These are phyloP conservation scores for Rosellinia necatrix DNA, from an alignment of 2,329 filamentous ascomycete genomes.

Conservation along the genomic window DNA sequence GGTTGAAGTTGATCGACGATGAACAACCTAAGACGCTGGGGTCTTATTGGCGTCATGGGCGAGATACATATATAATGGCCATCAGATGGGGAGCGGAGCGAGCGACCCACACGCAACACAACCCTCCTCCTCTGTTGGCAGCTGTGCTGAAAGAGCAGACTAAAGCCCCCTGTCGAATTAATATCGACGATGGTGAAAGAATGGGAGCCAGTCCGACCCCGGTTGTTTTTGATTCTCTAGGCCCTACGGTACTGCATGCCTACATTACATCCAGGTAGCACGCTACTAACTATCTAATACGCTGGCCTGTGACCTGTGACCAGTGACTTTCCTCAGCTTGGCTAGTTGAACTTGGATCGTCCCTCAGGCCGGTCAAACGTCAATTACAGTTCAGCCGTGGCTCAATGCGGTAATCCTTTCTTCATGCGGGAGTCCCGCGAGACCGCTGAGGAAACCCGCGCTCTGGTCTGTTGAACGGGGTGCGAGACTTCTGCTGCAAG, in stretches of 20 bases:
- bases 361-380: slow-evolving; percentile 8
- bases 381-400: slow-evolving; percentile 13
- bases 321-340: neutral
- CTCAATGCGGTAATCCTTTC: slow-evolving; percentile 3
- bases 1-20: slow-evolving; percentile 23
- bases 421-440: neutral
- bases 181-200: slow-evolving; percentile 22
- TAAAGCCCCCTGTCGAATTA: slow-evolving; percentile 27
- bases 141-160: slow-evolving; percentile 11
- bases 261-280: neutral
- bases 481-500: slow-evolving; percentile 14
- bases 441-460: slow-evolving; percentile 7
- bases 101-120: slow-evolving; percentile 24
- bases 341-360: neutral
- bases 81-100: slow-evolving; percentile 24
- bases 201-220: slow-evolving; percentile 17
- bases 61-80: slow-evolving; percentile 34
- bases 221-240: slow-evolving; percentile 8
- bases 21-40: slow-evolving; percentile 11
- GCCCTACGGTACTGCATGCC: neutral
- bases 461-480: neutral
- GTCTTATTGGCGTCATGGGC: slow-evolving; percentile 31
- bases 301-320: slow-evolving; percentile 2
- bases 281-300: neutral
- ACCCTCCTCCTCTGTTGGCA: slow-evolving; percentile 20